Percentiles rank a stretch among this genome's conserved stretches.
Evolutionary conservation across 1,139 yeast genomes (phyloP).

Genomic region (Sugiyamaella pinicola): DNA sequence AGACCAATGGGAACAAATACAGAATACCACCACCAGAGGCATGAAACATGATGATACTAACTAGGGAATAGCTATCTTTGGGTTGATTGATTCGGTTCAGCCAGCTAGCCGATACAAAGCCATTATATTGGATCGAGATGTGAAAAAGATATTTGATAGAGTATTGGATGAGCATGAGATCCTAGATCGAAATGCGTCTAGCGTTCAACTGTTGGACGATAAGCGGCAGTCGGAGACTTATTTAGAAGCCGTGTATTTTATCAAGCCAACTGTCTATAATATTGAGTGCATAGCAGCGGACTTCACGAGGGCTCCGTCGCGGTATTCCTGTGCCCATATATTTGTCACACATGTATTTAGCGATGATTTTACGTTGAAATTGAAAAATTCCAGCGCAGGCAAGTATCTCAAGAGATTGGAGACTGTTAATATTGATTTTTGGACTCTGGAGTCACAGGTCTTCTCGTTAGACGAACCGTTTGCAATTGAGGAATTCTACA

Average conservation of each 20-base stretch:
- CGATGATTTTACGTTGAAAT: conserved; percentile 28
- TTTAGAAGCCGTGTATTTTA: conserved; percentile 61
- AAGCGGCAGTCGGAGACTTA: conserved; percentile 52
- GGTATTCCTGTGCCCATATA: conserved; percentile 61
- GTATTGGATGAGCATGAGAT: conserved; percentile 45
- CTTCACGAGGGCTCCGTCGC: conserved; percentile 52
- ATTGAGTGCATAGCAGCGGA: conserved; percentile 64
- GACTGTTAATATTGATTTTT: conserved; percentile 44
- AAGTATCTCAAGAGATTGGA: conserved; percentile 33
- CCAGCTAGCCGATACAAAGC: conserved; percentile 45
- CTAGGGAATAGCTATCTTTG: conserved; percentile 32
- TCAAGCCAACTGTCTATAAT: conserved; percentile 57
- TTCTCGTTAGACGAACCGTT: conserved; percentile 49
- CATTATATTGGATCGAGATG: conserved; percentile 45
- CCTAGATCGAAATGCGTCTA: conserved; percentile 45
- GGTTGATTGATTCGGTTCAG: conserved; percentile 41
- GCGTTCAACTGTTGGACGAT: conserved; percentile 56
- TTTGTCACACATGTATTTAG: conserved; percentile 57
- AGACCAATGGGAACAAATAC: not conserved
- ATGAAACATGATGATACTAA: too few species aligned
- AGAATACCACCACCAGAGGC: too few species aligned
- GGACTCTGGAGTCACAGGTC: conserved; percentile 53
- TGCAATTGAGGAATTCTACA: conserved; percentile 75
- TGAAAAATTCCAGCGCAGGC: conserved; percentile 35
- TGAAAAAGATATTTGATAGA: conserved; percentile 42